Base-by-base conservation (phyloP, 495 filamentous ascomycete species). In the Neurospora sp. region DNA sequence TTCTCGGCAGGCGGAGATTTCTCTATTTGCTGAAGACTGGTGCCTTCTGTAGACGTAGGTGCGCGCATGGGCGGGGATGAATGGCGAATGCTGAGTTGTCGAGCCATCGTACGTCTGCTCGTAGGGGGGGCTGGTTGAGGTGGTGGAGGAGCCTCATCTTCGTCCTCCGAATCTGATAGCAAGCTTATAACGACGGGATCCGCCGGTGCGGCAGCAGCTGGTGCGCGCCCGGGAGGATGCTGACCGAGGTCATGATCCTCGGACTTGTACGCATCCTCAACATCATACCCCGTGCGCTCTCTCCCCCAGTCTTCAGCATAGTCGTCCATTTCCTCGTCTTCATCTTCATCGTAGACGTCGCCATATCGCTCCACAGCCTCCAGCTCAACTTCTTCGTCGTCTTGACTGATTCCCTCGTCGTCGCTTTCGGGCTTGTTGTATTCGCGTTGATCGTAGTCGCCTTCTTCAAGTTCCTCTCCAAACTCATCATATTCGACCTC, bases 121-220 rank as follows among this genome's bases (percentile, higher is more conserved):
- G 61, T 12, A 69, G 71, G 37, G 14, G 61, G 38, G 39, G 40
- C n/a, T 9, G 59, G 37, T 27, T 40, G 45, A 20, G 61, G 38
- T 70, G 71, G 35, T 69, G 38, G 53, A 27, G 39, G 22, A 35
- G 70, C 35, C 17, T 68, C 27, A 27, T 73, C 70, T 70, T 82
- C 81, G 42, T 82, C 81, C 45, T 83, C 81, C 0, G 81, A 82
- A 35, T 80, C 81, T 59, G 81, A 83, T 6, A 83, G 76, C 9
- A 83, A 75, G 71, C 80, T 79, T 69, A 83, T 82, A 20, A 83
- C 76, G 3, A 78, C 75, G 69, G 81, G 81, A 14, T 71, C 53
- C 27, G 53, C 27, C 53, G 53, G 27, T 31, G 27, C 53, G 53
- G 53, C 27, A 31, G 53, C 27, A 61, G 53, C 53, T 61, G 53